Percentiles rank a stretch among this genome's conserved stretches.
Evolutionary conservation across 352 stramenopile species (phyloP).

Genomic region (Globisporangium solare): DNA sequence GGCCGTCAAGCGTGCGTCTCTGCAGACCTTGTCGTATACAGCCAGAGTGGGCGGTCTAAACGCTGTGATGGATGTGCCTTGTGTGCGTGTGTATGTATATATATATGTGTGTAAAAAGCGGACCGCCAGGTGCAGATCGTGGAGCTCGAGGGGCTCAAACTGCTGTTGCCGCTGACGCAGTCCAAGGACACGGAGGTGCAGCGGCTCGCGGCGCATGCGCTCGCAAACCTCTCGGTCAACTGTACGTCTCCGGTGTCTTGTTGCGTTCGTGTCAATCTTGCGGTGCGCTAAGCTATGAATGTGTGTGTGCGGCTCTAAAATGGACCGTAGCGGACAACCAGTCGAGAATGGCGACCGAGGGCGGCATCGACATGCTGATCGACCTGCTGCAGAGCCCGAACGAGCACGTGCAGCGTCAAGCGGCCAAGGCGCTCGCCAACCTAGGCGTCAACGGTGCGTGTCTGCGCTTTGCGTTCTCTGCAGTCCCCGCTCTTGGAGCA

Average conservation of each 20-base stretch:
- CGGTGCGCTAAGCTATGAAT: background rate
- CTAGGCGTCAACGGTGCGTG: constrained; percentile 85
- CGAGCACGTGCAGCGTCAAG: constrained; percentile 90
- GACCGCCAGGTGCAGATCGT: constrained; percentile 93
- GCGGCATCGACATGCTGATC: constrained; percentile 93
- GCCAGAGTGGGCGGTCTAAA: background rate
- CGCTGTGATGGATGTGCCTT: background rate
- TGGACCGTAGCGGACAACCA: constrained; percentile 85
- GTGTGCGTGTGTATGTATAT: background rate
- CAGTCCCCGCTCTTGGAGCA: background rate
- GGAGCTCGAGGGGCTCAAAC: constrained; percentile 88
- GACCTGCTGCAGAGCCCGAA: constrained; percentile 80
- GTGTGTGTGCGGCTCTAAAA: background rate
- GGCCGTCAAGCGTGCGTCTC: constrained; percentile 85
- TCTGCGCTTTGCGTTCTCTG: background rate
- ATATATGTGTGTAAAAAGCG: too few relatives aligned
- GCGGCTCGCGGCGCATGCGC: constrained; percentile 89
- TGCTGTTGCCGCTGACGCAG: constrained; percentile 91
- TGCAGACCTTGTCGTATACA: background rate
- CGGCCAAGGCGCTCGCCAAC: constrained; percentile 92
- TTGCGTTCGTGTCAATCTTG: background rate
- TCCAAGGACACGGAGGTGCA: constrained; percentile 92
- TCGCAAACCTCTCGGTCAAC: constrained; percentile 94
- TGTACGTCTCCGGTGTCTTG: constrained; percentile 34
- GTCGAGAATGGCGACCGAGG: constrained; percentile 90